These are phyloP conservation scores for Aspergillus ibericus DNA, from an alignment of 2,329 filamentous ascomycete genomes.

Conservation along the genomic window DNA sequence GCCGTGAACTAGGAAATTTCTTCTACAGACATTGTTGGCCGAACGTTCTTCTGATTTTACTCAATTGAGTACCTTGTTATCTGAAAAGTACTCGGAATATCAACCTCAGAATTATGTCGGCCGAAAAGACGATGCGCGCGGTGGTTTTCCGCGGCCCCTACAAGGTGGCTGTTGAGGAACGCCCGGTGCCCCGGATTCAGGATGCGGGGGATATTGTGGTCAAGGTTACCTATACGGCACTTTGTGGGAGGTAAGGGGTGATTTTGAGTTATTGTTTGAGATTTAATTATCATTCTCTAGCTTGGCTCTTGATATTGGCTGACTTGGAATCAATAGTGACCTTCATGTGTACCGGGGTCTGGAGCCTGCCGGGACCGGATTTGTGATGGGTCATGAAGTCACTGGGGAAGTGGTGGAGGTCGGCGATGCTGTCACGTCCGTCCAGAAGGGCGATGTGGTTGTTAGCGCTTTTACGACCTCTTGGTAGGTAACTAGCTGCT, in stretches of 20 bases:
- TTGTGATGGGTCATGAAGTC: conserved; percentile 79
- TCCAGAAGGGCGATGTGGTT: conserved; percentile 73
- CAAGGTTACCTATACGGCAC: conserved; percentile 76
- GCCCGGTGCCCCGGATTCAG: conserved; percentile 73
- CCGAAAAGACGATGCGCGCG: conserved; percentile 71
- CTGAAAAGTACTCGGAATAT: not conserved
- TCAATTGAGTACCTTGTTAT: too few relatives aligned
- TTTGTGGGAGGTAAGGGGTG: conserved; percentile 75
- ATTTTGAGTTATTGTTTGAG: not conserved
- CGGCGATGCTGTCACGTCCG: conserved; percentile 66
- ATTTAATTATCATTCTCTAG: not conserved
- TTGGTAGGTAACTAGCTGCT: conserved; percentile 55
- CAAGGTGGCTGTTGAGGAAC: conserved; percentile 73
- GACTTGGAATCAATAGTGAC: conserved; percentile 57
- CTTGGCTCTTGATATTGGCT: not conserved
- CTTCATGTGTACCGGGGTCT: conserved; percentile 84
- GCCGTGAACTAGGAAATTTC: too few relatives aligned
- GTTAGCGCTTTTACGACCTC: conserved; percentile 82
- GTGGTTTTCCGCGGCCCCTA: conserved; percentile 81
- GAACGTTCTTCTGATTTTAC: too few relatives aligned
- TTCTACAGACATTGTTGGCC: too few relatives aligned
- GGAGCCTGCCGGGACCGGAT: conserved; percentile 65
- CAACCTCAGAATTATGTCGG: not conserved
- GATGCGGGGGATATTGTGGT: conserved; percentile 75
- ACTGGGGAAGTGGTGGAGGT: conserved; percentile 70